phyloP scores from a whole-genome alignment of 345 rosid genomes.

The Citrus sp. region DNA sequence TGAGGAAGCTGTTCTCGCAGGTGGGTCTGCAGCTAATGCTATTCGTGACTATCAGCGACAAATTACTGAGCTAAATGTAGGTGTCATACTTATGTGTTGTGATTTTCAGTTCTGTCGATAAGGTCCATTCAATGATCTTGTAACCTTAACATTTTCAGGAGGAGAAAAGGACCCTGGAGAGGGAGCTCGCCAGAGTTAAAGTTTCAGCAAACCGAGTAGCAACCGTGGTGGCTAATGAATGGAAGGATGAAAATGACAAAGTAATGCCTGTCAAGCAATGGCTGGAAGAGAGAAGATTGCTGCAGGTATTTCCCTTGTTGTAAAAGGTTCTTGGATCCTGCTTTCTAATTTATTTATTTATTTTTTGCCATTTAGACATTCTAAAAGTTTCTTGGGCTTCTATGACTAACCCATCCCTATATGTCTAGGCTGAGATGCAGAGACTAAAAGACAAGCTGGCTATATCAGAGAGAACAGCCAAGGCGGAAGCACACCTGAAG shows the following conservation, averaged over 20 bases:
- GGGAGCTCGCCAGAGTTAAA: conserved; percentile 87
- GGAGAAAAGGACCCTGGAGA: conserved; percentile 86
- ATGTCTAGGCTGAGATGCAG: conserved; percentile 81
- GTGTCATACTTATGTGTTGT: conserved; percentile 6
- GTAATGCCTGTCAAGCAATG: conserved; percentile 92
- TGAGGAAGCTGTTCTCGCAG: conserved; percentile 79
- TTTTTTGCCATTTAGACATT: neutral
- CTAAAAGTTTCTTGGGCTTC: neutral
- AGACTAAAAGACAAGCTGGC: conserved; percentile 71
- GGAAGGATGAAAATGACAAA: conserved; percentile 93
- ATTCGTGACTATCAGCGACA: conserved; percentile 68
- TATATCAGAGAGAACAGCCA: conserved; percentile 78
- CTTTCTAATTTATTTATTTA: neutral
- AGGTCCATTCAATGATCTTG: neutral
- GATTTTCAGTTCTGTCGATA: neutral
- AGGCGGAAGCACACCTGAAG: conserved; percentile 90
- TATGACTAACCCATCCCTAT: neutral
- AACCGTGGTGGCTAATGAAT: conserved; percentile 80
- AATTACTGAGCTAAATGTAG: conserved; percentile 71
- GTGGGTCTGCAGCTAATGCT: conserved; percentile 84
- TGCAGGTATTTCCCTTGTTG: conserved; percentile 52
- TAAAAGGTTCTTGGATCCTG: neutral
- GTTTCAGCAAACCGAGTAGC: conserved; percentile 84
- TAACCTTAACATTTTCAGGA: conserved; percentile 39
- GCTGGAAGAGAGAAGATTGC: conserved; percentile 83